Base-by-base conservation (phyloP, 352 stramenopile genomes). In the Phytopythium mirpurense region DNA sequence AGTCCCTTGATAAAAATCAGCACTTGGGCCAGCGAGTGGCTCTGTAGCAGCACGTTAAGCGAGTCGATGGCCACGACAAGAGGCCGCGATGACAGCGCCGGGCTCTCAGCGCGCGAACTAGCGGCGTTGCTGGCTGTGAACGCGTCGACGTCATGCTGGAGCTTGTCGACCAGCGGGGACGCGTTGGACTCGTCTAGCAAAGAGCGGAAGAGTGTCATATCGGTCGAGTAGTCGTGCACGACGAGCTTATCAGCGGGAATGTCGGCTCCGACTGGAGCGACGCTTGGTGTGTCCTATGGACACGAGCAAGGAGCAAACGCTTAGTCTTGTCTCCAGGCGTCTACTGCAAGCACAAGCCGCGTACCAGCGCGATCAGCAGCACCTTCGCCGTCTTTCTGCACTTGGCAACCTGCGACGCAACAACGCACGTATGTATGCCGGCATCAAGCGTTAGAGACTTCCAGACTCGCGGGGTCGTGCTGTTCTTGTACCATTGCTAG, bases 1-100 rank as follows among this genome's bases (percentile, higher is more conserved):
- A 89, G 32, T 40, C 51, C 34, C 14, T 66, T 66, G 2, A 89
- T 24, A 47, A 81, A 86, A 11, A 61, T 29, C 34, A 84, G 51
- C 19, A 88, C 66, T 31, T 66, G 45, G 2, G 63, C 57, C 9
- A 86, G 57, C 23, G 78, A 68, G 18, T 60, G 64, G 31, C 74
- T 67, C 57, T 87, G 68, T 16, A 91, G 48, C 31, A 91, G 56
- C 18, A 66, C 64, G 54, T 88, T 83, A 2, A 89, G 50, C 54
- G 78, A 86, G 68, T 91, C 81, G 38, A 91, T 32, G 9, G 79
- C 63, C 26, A 91, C 65, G 35, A 87, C 62, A 23, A 74, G 57
- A 11, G 79, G 69, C n/a, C 73, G 65, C 18, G 61, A 31, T 19
- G 63, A 57, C 16, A 34, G 32, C 12, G 8, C 19, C 1, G 59